Conservation (phyloP, 352 stramenopile genomes). For the Globisporangium sylvaticum region DNA sequence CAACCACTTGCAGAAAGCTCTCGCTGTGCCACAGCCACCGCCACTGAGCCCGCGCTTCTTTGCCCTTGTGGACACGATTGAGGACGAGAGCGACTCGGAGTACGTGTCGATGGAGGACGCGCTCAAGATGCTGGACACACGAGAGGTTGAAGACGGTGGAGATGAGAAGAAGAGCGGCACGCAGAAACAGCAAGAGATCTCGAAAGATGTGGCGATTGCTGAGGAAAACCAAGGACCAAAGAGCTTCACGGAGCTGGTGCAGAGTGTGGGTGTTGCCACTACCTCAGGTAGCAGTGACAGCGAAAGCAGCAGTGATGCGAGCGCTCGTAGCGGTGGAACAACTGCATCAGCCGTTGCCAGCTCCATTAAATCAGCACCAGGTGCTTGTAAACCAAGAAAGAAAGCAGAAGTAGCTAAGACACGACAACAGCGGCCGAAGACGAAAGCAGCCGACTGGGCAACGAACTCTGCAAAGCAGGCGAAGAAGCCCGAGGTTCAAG, state of each 20-base stretch:
- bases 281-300: background rate
- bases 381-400: background rate
- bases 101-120: slow-evolving; percentile 6
- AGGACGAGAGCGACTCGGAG: slow-evolving; percentile 2
- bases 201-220: background rate
- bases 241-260: background rate
- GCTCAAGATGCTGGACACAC: slow-evolving; percentile 7
- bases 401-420: background rate
- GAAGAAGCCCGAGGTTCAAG: background rate
- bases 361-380: background rate
- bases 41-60: slow-evolving; percentile 9
- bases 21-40: background rate
- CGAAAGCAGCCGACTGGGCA: too few species aligned
- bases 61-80: background rate
- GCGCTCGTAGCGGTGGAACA: background rate
- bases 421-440: background rate
- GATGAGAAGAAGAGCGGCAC: background rate
- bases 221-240: background rate
- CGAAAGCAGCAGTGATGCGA: background rate
- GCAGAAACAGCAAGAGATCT: background rate
- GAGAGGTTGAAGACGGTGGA: background rate
- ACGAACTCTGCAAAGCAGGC: background rate
- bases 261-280: background rate
- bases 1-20: background rate
- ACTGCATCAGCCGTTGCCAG: background rate